A percentile compares a stretch with the other conserved stretches of the same genome.
These are phyloP conservation scores for Fusarium pilosicola DNA, from an alignment of 2,329 filamentous ascomycete species.

Conservation along the genomic window DNA sequence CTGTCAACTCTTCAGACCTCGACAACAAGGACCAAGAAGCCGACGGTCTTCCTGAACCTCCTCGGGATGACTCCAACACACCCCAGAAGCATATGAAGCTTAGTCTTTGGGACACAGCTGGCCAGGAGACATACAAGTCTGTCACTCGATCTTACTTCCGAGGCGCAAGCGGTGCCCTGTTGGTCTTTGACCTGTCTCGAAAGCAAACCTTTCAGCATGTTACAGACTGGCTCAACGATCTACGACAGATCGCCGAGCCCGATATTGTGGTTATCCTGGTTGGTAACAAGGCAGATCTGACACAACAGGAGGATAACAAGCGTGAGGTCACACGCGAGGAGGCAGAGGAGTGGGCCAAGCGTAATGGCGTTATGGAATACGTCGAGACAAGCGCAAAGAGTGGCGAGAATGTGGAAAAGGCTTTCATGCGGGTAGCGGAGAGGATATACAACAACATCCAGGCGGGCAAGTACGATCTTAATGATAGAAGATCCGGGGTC, in stretches of 20 bases:
- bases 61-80: conserved; percentile 50
- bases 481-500: conserved; percentile 90
- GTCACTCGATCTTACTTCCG: conserved; percentile 95
- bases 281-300: conserved; percentile 92
- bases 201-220: conserved; percentile 87
- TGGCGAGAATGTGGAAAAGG: conserved; percentile 91
- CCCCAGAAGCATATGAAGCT: conserved; percentile 88
- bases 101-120: conserved; percentile 93
- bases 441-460: conserved; percentile 97
- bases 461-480: conserved; percentile 92
- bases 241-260: conserved; percentile 93
- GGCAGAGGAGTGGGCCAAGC: conserved; percentile 87
- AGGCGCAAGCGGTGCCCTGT: conserved; percentile 74
- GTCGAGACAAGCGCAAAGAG: conserved; percentile 97
- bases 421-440: conserved; percentile 93
- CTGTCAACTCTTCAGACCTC: conserved; percentile 35
- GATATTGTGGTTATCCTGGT: conserved; percentile 95
- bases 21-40: conserved; percentile 22
- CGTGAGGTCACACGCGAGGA: conserved; percentile 84
- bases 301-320: conserved; percentile 66
- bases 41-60: conserved; percentile 65
- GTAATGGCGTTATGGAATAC: conserved; percentile 89
- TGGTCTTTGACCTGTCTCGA: conserved; percentile 95
- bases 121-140: conserved; percentile 97
- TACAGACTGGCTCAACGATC: conserved; percentile 92